Evolutionary conservation across 352 stramenopile species (phyloP).

Genomic region (Phytophthora multivora): DNA sequence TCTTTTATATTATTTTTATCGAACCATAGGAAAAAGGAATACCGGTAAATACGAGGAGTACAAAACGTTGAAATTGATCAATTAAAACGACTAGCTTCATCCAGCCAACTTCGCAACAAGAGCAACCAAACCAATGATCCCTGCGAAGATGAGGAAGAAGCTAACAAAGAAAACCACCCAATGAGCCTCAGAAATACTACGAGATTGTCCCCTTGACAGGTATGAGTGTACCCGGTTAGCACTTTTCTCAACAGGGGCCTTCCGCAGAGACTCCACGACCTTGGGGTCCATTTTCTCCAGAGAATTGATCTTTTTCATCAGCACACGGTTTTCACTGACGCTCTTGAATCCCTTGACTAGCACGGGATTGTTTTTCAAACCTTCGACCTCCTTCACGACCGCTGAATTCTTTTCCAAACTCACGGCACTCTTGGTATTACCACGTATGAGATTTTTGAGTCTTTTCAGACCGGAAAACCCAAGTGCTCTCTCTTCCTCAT

Average conservation of each 20-base stretch:
- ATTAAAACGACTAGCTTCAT: no score
- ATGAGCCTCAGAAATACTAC: not conserved
- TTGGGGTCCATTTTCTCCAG: not conserved
- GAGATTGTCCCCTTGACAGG: not conserved
- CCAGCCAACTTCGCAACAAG: no score
- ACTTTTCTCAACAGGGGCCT: not conserved
- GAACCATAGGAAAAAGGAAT: no score
- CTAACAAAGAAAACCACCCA: not conserved
- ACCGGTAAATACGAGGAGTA: no score
- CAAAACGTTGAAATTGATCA: no score
- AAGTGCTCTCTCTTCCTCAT: not conserved
- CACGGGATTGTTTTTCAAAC: not conserved
- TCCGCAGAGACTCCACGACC: not conserved
- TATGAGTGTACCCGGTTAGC: not conserved
- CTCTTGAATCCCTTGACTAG: not conserved
- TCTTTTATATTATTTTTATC: no score
- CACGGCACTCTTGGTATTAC: not conserved
- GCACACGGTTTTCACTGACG: not conserved
- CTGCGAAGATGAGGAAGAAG: not conserved
- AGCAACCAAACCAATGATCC: no score
- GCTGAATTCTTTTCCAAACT: not conserved
- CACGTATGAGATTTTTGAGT: not conserved
- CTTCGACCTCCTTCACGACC: not conserved
- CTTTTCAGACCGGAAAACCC: not conserved
- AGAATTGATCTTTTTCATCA: not conserved